Evolutionary conservation across 2,329 filamentous ascomycete species (phyloP).

Genomic region (Aspergillus sp.): DNA sequence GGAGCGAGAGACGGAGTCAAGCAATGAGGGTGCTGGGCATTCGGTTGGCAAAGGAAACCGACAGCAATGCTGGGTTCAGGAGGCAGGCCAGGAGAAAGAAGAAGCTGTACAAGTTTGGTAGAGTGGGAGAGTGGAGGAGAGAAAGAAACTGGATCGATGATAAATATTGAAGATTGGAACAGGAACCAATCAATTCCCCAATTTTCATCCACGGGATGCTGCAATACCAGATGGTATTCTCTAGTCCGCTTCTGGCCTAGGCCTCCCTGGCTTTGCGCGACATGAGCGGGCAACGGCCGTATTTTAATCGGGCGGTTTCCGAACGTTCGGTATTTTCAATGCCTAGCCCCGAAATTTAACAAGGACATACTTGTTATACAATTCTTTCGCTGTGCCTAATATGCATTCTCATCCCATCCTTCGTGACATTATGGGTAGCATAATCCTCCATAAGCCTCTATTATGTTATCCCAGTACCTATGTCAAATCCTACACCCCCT

Average conservation of each 20-base stretch:
- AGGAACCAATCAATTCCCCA: slow-evolving; percentile 9
- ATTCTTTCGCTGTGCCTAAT: neutral
- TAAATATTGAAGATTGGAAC: slow-evolving; percentile 13
- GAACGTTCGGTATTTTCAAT: neutral
- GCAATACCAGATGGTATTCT: neutral
- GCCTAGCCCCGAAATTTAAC: neutral
- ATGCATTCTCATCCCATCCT: neutral
- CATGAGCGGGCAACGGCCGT: neutral
- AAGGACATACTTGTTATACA: neutral
- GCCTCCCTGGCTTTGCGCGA: neutral
- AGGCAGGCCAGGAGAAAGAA: slow-evolving; percentile 4
- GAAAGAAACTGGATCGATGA: slow-evolving; percentile 12
- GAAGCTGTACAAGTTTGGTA: slow-evolving; percentile 3
- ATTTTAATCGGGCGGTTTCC: neutral
- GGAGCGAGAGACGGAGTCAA: neutral
- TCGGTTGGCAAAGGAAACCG: neutral
- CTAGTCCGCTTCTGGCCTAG: neutral
- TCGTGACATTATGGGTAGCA: neutral
- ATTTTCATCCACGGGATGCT: slow-evolving; percentile 6
- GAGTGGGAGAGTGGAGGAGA: slow-evolving; percentile 7
- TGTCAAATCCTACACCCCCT: too few species aligned
- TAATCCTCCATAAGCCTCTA: neutral
- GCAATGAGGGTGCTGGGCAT: neutral
- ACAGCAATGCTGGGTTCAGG: neutral
- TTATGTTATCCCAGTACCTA: neutral